These are phyloP conservation scores for Hyaloscypha hepaticicola DNA, from an alignment of 495 filamentous ascomycete species.

Conservation along the genomic window DNA sequence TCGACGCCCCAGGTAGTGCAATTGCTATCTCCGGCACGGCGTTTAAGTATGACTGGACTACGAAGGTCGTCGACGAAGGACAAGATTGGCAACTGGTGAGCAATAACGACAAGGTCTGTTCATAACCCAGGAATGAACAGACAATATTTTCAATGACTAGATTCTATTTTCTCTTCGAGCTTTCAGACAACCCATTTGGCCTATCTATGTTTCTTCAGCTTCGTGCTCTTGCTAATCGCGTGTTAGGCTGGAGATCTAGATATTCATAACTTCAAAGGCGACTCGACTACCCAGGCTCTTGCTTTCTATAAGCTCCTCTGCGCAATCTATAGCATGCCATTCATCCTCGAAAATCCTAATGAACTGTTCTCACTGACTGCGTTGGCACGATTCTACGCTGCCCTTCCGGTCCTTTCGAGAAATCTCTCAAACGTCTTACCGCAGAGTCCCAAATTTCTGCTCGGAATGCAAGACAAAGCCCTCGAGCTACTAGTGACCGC, in stretches of 20 bases:
- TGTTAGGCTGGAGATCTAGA: background rate
- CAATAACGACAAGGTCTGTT: background rate
- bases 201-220: too few relatives aligned
- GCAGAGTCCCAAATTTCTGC: background rate
- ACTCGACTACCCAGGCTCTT: background rate
- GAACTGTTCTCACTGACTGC: background rate
- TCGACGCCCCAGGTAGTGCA: background rate
- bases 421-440: background rate
- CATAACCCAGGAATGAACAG: too few relatives aligned
- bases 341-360: background rate
- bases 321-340: background rate
- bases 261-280: background rate
- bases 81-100: slow-evolving; percentile 3
- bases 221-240: too few relatives aligned
- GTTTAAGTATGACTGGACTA: slow-evolving; percentile 12
- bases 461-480: background rate
- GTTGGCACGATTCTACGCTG: background rate
- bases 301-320: background rate
- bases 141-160: too few relatives aligned
- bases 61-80: slow-evolving; percentile 6
- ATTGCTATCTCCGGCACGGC: background rate
- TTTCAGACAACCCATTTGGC: too few relatives aligned
- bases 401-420: background rate
- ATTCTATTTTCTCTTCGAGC: too few relatives aligned
- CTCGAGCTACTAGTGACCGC: background rate